Percentiles rank a stretch among this genome's conserved stretches.
Evolutionary conservation across 1,139 yeast species (phyloP).

Genomic region (Nakaseomyces nivariensis): DNA sequence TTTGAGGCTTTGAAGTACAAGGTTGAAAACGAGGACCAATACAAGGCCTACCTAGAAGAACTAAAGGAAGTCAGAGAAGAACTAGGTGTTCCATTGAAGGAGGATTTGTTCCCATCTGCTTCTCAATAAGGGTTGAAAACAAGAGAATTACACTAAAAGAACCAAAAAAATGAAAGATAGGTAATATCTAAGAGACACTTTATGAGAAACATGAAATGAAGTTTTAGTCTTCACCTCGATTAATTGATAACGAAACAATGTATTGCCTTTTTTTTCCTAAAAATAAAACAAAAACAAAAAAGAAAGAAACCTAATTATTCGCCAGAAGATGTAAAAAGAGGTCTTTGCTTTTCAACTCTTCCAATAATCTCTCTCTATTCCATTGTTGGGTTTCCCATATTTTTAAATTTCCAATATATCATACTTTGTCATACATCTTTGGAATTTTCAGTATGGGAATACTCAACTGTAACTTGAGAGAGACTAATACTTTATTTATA

Average conservation of each 20-base stretch:
- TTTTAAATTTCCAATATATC: background rate
- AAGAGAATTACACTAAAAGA: background rate
- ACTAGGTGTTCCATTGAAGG: constrained; percentile 89
- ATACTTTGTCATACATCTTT: background rate
- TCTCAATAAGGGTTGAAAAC: constrained; percentile 7
- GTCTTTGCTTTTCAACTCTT: too few species aligned
- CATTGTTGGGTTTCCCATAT: too few species aligned
- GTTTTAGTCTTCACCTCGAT: too few species aligned
- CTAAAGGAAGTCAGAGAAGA: constrained; percentile 85
- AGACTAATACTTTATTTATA: constrained; percentile 1
- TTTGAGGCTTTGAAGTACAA: constrained; percentile 89
- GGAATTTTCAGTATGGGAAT: background rate
- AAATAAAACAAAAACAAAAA: too few species aligned
- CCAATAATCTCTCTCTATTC: too few species aligned
- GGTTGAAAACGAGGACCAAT: constrained; percentile 89
- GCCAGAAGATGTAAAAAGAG: too few species aligned
- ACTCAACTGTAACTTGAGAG: background rate
- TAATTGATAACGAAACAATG: too few species aligned
- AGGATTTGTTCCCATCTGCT: constrained; percentile 56
- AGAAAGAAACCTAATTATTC: too few species aligned
- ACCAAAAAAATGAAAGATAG: background rate
- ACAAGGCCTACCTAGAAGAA: constrained; percentile 91
- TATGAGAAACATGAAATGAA: too few species aligned
- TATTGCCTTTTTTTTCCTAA: too few species aligned
- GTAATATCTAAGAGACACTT: too few species aligned